Evolutionary conservation across 352 stramenopile species (phyloP).

Genomic region (Phytopythium vexans): DNA sequence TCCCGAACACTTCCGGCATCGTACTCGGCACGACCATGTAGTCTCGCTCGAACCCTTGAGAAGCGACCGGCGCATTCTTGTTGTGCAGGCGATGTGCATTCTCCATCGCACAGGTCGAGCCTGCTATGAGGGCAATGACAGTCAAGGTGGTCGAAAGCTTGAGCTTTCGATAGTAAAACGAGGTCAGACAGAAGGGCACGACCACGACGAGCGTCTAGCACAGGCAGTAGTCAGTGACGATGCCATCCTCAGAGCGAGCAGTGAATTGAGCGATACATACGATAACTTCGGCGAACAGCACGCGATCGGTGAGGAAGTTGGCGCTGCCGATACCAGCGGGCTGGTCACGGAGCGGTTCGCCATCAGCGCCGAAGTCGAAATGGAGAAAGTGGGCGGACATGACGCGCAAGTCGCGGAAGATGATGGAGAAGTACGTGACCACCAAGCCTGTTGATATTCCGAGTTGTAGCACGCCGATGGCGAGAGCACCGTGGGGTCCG

Average conservation of each 20-base stretch:
- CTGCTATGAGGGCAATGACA: constrained; percentile 19
- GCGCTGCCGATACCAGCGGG: constrained; percentile 5
- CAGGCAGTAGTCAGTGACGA: not conserved
- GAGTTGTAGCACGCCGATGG: constrained; percentile 29
- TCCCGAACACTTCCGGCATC: constrained; percentile 41
- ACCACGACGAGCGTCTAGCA: constrained; percentile 27
- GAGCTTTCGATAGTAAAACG: constrained; percentile 28
- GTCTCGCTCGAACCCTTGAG: constrained; percentile 30
- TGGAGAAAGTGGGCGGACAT: constrained; percentile 31
- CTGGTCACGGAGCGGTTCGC: constrained; percentile 10
- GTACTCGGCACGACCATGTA: constrained; percentile 51
- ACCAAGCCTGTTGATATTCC: constrained; percentile 33
- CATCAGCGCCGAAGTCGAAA: constrained; percentile 28
- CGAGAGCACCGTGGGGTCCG: constrained; percentile 21
- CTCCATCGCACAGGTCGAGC: constrained; percentile 24
- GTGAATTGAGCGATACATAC: constrained; percentile 14
- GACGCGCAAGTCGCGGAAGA: constrained; percentile 40
- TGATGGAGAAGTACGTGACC: constrained; percentile 32
- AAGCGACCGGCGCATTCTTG: constrained; percentile 14
- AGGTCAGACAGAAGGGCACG: constrained; percentile 35
- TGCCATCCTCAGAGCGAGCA: not conserved
- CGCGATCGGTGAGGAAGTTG: constrained; percentile 24
- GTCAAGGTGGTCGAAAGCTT: constrained; percentile 17
- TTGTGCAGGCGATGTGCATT: constrained; percentile 27
- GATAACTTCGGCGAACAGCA: constrained; percentile 32